Conservation (phyloP, 441 rosid genomes). For the Raphanus hybrid region DNA sequence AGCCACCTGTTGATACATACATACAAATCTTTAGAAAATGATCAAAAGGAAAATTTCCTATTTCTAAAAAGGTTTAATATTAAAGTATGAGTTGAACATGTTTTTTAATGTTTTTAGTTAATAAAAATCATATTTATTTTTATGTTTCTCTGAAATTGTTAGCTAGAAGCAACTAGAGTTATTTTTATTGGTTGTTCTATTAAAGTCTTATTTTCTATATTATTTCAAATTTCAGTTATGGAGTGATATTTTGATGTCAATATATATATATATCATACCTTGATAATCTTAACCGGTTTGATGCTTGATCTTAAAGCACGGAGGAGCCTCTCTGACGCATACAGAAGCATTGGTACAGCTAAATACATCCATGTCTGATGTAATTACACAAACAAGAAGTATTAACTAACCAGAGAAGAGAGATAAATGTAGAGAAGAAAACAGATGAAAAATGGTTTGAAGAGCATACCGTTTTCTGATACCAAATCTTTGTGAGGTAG, state of each 20-base stretch:
- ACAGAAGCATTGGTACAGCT: slow-evolving; percentile 71
- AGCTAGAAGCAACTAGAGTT: too few relatives aligned
- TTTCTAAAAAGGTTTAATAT: background rate
- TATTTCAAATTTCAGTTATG: too few relatives aligned
- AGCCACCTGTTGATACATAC: slow-evolving; percentile 56
- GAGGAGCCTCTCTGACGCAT: slow-evolving; percentile 72
- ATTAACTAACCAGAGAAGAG: slow-evolving; percentile 49
- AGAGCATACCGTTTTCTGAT: slow-evolving; percentile 64
- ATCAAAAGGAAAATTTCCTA: too few relatives aligned
- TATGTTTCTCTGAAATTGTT: too few relatives aligned
- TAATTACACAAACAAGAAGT: background rate
- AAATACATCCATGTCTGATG: slow-evolving; percentile 82
- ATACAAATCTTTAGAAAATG: background rate
- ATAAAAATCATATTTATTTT: background rate
- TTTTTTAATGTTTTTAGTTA: background rate
- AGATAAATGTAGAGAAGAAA: background rate
- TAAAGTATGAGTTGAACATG: background rate
- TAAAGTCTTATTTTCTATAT: too few relatives aligned
- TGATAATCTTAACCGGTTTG: slow-evolving; percentile 61
- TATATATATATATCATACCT: slow-evolving; percentile 47
- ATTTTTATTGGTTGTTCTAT: too few relatives aligned
- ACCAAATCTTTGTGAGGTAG: slow-evolving; percentile 78
- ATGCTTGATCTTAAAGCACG: slow-evolving; percentile 78
- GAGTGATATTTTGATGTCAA: background rate
- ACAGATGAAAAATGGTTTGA: background rate